Evolutionary conservation across 495 filamentous ascomycete species (phyloP).

Genomic region (Penicillium pancosmium): DNA sequence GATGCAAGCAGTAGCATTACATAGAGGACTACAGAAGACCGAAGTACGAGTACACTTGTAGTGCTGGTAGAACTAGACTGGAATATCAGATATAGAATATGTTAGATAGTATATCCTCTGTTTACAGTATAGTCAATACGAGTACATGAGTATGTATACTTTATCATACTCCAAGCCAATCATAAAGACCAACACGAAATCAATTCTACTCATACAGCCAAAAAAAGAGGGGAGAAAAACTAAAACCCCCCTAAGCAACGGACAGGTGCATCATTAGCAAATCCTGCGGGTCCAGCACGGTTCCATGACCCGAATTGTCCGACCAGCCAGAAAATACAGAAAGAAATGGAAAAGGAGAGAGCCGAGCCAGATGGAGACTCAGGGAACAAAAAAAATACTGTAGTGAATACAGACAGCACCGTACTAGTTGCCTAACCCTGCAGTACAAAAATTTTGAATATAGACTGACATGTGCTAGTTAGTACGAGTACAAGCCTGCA

Average conservation of each 20-base stretch:
- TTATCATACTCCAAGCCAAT: background rate
- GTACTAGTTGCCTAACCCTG: no score
- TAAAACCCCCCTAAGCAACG: background rate
- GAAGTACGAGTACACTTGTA: no score
- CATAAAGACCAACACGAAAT: background rate
- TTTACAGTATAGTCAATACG: no score
- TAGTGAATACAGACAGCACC: background rate
- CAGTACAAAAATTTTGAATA: no score
- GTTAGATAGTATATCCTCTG: no score
- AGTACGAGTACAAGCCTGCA: background rate
- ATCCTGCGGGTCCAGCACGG: background rate
- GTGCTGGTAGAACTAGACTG: no score
- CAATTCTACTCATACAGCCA: background rate
- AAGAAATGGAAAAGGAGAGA: background rate
- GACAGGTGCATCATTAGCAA: background rate
- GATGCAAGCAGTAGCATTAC: background rate
- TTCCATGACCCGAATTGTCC: background rate
- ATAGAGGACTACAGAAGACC: no score
- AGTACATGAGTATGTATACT: no score
- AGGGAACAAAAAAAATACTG: conserved; percentile 4
- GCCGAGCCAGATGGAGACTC: background rate
- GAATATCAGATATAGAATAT: no score
- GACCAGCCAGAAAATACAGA: background rate
- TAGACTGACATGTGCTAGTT: background rate
- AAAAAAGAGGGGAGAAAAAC: conserved; percentile 2